Evolutionary conservation across 2,329 filamentous ascomycete genomes (phyloP).

Genomic region (Blumeriella jaapii): DNA sequence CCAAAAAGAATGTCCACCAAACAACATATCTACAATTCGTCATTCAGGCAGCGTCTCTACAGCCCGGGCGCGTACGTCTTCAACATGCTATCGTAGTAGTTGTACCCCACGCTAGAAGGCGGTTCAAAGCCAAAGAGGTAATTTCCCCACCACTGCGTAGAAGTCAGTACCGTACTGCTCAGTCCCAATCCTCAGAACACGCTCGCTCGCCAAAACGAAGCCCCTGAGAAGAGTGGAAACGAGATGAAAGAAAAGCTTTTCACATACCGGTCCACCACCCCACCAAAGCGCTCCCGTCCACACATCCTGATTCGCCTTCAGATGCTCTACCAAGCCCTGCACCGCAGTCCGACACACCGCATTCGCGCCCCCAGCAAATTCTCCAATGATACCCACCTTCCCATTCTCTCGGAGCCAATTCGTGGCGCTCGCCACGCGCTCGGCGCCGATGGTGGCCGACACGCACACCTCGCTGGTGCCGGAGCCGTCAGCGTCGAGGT

Average conservation of each 20-base stretch:
- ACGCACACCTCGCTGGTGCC: slow-evolving; percentile 41
- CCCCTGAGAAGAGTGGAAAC: no score
- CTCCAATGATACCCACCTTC: slow-evolving; percentile 41
- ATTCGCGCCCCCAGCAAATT: slow-evolving; percentile 42
- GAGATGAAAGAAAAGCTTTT: no score
- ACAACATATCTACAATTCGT: no score
- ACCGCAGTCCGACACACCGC: slow-evolving; percentile 37
- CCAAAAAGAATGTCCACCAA: no score
- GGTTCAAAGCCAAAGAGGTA: slow-evolving; percentile 42
- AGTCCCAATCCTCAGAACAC: no score
- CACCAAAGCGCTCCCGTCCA: slow-evolving; percentile 42
- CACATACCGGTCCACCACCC: slow-evolving; percentile 44
- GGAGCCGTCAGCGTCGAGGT: slow-evolving; percentile 43
- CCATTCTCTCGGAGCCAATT: slow-evolving; percentile 41
- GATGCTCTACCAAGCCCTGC: slow-evolving; percentile 36
- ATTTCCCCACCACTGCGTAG: slow-evolving; percentile 26
- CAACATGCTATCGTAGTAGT: slow-evolving; percentile 4
- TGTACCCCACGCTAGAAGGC: slow-evolving; percentile 29
- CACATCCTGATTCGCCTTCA: slow-evolving; percentile 38
- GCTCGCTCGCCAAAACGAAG: no score
- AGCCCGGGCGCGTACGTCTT: slow-evolving; percentile 1
- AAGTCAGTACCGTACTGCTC: no score
- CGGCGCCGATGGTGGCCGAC: slow-evolving; percentile 38
- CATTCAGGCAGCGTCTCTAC: no score
- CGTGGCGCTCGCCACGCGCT: slow-evolving; percentile 41